Conservation (phyloP, 139 green algal genomes). For the Closterium sp. region DNA sequence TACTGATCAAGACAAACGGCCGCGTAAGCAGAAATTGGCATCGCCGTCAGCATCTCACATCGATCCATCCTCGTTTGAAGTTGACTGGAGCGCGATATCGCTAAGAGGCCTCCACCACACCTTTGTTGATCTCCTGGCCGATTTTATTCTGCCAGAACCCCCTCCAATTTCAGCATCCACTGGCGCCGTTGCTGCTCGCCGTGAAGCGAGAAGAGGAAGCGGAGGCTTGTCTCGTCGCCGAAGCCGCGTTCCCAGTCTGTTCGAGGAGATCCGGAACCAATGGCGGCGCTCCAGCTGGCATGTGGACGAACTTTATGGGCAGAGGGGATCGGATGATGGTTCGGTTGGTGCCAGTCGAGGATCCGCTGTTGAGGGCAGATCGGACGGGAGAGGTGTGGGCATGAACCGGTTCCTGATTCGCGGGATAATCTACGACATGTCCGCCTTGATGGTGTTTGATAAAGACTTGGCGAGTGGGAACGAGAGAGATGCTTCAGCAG, state of each 20-base stretch:
- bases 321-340: neutral
- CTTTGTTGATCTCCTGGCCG: slow-evolving; percentile 8
- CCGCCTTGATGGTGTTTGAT: slow-evolving; percentile 17
- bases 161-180: neutral
- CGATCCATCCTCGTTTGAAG: slow-evolving; percentile 14
- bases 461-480: neutral
- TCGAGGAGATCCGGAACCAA: neutral
- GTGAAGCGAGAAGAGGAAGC: neutral
- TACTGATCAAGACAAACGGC: neutral
- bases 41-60: neutral
- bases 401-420: slow-evolving; percentile 11
- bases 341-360: neutral
- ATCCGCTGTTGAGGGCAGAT: neutral
- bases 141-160: neutral
- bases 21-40: neutral
- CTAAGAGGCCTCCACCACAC: neutral
- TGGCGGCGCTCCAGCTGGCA: neutral
- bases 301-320: slow-evolving; percentile 17
- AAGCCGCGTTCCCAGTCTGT: neutral
- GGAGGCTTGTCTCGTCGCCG: no score
- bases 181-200: neutral
- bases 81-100: slow-evolving; percentile 14
- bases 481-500: no score
- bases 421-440: slow-evolving; percentile 20
- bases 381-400: neutral